A percentile compares a stretch with the other conserved stretches of the same genome.
Evolutionary conservation across 805 yeast species (phyloP).

Genomic region (Barnettozyma botsteinii): DNA sequence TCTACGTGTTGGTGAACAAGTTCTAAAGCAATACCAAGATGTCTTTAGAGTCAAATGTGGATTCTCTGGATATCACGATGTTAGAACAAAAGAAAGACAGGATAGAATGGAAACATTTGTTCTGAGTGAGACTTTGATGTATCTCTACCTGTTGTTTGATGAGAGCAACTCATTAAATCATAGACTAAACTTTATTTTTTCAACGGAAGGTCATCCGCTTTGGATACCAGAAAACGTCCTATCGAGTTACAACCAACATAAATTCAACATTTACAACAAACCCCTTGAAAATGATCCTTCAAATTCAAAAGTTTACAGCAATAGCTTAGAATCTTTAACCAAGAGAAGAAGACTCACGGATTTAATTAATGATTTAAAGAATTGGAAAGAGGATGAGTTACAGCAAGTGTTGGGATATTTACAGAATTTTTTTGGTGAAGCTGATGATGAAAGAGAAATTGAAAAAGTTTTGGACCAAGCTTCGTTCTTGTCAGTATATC

Average conservation of each 20-base stretch:
- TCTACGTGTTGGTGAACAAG: conserved; percentile 64
- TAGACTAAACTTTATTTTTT: conserved; percentile 40
- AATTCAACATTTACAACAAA: not conserved
- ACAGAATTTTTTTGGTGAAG: not conserved
- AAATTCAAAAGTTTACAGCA: not conserved
- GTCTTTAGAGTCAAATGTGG: conserved; percentile 67
- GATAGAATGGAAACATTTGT: conserved; percentile 92
- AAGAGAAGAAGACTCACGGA: not conserved
- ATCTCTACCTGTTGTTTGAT: conserved; percentile 75
- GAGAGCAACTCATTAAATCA: conserved; percentile 50
- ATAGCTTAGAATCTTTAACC: not conserved
- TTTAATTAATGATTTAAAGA: conserved; percentile 3
- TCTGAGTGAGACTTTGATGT: conserved; percentile 80
- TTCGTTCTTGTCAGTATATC: not conserved
- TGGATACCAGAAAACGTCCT: conserved; percentile 49
- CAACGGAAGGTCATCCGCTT: conserved; percentile 89
- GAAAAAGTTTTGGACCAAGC: not conserved
- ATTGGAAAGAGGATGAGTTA: conserved; percentile 9
- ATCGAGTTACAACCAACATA: conserved; percentile 20
- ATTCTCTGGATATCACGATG: conserved; percentile 67
- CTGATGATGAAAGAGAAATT: not conserved
- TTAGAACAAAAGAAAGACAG: conserved; percentile 54
- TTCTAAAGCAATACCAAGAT: conserved; percentile 49
- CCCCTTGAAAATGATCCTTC: not conserved
- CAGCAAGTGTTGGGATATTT: not conserved